A percentile compares a stretch with the other conserved stretches of the same genome.
Evolutionary conservation across 306 rosid species (phyloP).

Genomic region (Rosa lucieae): DNA sequence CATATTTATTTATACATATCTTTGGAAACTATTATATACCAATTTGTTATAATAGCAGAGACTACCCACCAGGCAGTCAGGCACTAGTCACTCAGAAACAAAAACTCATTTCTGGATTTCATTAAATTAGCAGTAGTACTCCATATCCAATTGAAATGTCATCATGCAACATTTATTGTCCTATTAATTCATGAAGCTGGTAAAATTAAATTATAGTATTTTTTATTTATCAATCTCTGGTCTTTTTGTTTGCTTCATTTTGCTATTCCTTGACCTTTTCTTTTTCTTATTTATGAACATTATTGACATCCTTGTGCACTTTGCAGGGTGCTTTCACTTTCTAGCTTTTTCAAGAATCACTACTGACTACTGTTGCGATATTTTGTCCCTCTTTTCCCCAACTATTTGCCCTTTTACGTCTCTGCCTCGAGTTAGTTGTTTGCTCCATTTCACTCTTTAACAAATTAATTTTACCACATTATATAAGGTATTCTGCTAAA

Average conservation of each 20-base stretch:
- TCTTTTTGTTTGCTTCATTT: slow-evolving; percentile 37
- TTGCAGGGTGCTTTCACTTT: slow-evolving; percentile 58
- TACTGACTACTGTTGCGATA: slow-evolving; percentile 47
- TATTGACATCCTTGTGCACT: slow-evolving; percentile 31
- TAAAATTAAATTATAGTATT: slow-evolving; percentile 39
- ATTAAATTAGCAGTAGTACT: slow-evolving; percentile 26
- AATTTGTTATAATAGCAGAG: slow-evolving; percentile 46
- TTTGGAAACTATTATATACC: slow-evolving; percentile 32
- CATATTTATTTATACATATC: slow-evolving; percentile 31
- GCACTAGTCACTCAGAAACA: slow-evolving; percentile 43
- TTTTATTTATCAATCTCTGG: neutral
- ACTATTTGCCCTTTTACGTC: slow-evolving; percentile 28
- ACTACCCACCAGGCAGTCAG: slow-evolving; percentile 48
- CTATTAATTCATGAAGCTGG: slow-evolving; percentile 37
- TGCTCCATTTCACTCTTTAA: slow-evolving; percentile 25
- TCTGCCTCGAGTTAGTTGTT: slow-evolving; percentile 16
- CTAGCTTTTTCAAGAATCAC: slow-evolving; percentile 55
- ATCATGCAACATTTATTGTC: slow-evolving; percentile 34
- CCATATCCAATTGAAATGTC: slow-evolving; percentile 51
- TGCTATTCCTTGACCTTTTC: slow-evolving; percentile 19
- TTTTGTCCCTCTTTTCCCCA: slow-evolving; percentile 40
- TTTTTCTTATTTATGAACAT: slow-evolving; percentile 30
- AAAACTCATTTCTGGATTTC: slow-evolving; percentile 41
- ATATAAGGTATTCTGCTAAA: no score
- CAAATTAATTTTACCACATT: neutral